Evolutionary conservation across 306 rosid genomes (phyloP).

Genomic region (Neltuma alba): DNA sequence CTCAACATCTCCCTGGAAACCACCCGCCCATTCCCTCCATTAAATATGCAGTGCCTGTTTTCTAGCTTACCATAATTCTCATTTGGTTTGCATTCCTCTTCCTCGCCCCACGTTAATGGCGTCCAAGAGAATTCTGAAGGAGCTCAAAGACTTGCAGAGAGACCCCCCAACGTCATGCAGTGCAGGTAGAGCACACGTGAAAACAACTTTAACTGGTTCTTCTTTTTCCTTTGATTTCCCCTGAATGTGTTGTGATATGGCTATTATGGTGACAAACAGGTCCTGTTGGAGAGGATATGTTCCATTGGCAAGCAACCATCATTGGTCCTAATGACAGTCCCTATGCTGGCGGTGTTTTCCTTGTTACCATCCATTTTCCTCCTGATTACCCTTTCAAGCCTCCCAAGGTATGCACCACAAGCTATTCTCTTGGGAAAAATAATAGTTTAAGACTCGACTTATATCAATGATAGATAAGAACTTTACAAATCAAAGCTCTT

Average conservation of each 20-base stretch:
- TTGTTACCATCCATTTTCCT: constrained; percentile 86
- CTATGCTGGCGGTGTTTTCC: constrained; percentile 91
- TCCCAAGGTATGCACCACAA: constrained; percentile 68
- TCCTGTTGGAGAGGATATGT: constrained; percentile 90
- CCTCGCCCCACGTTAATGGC: constrained; percentile 58
- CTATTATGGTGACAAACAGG: constrained; percentile 54
- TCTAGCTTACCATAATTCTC: constrained; percentile 29
- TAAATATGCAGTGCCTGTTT: constrained; percentile 45
- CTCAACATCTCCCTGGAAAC: constrained; percentile 32
- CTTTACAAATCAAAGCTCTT: neutral
- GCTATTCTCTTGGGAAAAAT: constrained; percentile 4
- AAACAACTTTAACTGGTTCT: neutral
- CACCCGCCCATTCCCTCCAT: constrained; percentile 37
- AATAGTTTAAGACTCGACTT: neutral
- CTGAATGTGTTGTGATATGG: constrained; percentile 1
- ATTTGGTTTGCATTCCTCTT: constrained; percentile 21
- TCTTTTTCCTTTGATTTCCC: neutral
- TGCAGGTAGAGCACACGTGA: constrained; percentile 63
- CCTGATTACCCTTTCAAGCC: constrained; percentile 99
- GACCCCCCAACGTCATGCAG: constrained; percentile 99
- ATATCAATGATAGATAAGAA: neutral
- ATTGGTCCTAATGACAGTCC: constrained; percentile 98
- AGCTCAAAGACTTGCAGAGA: constrained; percentile 92
- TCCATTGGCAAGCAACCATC: constrained; percentile 98
- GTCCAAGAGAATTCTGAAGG: constrained; percentile 85